phyloP scores from a whole-genome alignment of 129 eudicot species.

The Flaveria robusta region DNA sequence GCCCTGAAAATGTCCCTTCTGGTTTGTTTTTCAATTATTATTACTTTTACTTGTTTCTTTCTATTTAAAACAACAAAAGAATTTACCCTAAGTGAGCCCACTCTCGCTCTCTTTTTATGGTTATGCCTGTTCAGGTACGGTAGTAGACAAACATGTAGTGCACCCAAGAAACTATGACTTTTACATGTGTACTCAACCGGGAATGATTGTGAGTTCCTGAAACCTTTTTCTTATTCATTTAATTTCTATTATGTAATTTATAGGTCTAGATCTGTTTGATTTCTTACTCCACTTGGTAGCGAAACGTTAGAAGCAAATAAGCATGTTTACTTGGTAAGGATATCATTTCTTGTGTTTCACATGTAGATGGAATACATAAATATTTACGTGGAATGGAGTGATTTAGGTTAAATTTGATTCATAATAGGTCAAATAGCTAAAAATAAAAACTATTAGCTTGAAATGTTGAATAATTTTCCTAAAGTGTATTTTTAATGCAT shows the following conservation, averaged over 20 bases:
- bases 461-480: background rate
- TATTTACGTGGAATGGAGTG: background rate
- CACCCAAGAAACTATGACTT: constrained; percentile 91
- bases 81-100: background rate
- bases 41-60: constrained; percentile 3
- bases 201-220: constrained; percentile 76
- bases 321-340: constrained; percentile 10
- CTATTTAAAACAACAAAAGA: constrained; percentile 3
- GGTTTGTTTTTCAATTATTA: constrained; percentile 42
- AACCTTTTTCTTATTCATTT: constrained; percentile 19
- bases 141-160: constrained; percentile 80
- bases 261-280: constrained; percentile 7
- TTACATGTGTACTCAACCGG: constrained; percentile 91
- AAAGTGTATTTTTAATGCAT: background rate
- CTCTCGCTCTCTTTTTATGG: constrained; percentile 16
- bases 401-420: background rate
- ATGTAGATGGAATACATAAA: background rate
- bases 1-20: constrained; percentile 74
- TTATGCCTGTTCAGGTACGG: constrained; percentile 60
- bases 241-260: background rate
- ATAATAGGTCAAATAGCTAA: background rate
- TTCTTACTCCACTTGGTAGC: constrained; percentile 19
- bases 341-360: constrained; percentile 11
- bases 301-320: background rate
- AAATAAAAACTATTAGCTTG: background rate